Evolutionary conservation across 2,329 filamentous ascomycete genomes (phyloP).

Genomic region (Tricladium varicosporioides): DNA sequence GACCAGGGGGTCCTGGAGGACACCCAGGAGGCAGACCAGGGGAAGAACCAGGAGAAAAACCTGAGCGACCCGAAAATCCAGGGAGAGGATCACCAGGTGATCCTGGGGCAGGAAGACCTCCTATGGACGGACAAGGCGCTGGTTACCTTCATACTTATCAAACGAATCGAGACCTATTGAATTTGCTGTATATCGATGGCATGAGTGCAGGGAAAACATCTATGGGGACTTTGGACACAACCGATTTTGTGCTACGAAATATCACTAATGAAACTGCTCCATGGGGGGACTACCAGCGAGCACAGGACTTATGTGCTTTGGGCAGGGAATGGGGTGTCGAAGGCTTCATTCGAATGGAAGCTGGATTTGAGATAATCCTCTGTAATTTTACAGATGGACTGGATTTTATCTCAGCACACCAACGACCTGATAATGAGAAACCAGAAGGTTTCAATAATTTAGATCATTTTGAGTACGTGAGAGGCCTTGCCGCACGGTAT

Average conservation of each 20-base stretch:
- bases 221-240: conserved; percentile 66
- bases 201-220: conserved; percentile 64
- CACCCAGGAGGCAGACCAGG: neutral
- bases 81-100: conserved; percentile 6
- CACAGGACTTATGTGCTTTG: conserved; percentile 53
- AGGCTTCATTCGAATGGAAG: conserved; percentile 65
- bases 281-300: conserved; percentile 52
- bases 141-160: conserved; percentile 69
- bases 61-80: neutral
- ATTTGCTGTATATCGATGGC: conserved; percentile 68
- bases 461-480: conserved; percentile 34
- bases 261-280: neutral
- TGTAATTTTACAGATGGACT: conserved; percentile 54
- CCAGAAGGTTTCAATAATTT: conserved; percentile 1
- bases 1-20: conserved; percentile 2
- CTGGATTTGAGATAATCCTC: conserved; percentile 68
- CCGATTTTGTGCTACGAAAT: conserved; percentile 55
- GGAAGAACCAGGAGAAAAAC: conserved; percentile 4
- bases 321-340: conserved; percentile 56
- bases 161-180: conserved; percentile 53
- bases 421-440: conserved; percentile 13
- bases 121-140: neutral
- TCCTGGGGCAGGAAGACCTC: neutral
- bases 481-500: conserved; percentile 41
- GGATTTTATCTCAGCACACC: conserved; percentile 23